These are phyloP conservation scores for Penicillium odoratum DNA, from an alignment of 495 filamentous ascomycete species.

Conservation along the genomic window DNA sequence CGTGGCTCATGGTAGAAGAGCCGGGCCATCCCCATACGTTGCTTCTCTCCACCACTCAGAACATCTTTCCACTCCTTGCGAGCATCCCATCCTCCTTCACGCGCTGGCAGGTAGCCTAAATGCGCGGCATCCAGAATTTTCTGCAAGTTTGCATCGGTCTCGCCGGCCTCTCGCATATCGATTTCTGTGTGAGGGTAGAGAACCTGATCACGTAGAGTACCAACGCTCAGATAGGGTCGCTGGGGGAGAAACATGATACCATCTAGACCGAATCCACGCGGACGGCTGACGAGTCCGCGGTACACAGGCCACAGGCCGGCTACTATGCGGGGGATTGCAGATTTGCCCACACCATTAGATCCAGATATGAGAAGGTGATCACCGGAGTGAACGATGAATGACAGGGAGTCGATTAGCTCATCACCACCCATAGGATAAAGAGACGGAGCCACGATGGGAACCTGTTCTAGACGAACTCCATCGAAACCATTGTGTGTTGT, in stretches of 20 bases:
- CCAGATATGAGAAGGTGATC: constrained; percentile 95
- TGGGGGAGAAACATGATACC: constrained; percentile 99
- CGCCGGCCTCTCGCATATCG: constrained; percentile 83
- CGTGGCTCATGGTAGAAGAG: constrained; percentile 92
- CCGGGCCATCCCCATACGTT: constrained; percentile 86
- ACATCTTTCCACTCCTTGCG: constrained; percentile 99
- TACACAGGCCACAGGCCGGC: constrained; percentile 97
- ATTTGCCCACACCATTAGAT: constrained; percentile 93
- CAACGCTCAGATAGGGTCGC: constrained; percentile 87
- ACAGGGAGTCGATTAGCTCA: constrained; percentile 83
- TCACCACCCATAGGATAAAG: constrained; percentile 81
- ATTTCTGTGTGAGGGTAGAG: constrained; percentile 95
- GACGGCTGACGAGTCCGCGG: constrained; percentile 83
- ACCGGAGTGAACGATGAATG: constrained; percentile 81
- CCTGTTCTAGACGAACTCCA: constrained; percentile 88
- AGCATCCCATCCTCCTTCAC: constrained; percentile 96
- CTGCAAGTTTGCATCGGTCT: constrained; percentile 71
- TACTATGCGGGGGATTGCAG: constrained; percentile 81
- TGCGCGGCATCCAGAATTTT: constrained; percentile 76
- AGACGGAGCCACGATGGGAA: constrained; percentile 85
- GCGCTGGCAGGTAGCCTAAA: constrained; percentile 83
- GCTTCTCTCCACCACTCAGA: constrained; percentile 96
- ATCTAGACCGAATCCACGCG: constrained; percentile 74
- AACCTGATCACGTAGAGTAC: constrained; percentile 95
- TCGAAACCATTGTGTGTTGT: constrained; percentile 93